Percentiles rank a stretch among this genome's conserved stretches.
These are phyloP conservation scores for Mrakiaceae sp. DNA, from an alignment of 1,284 basidiomycete genomes.

Conservation along the genomic window DNA sequence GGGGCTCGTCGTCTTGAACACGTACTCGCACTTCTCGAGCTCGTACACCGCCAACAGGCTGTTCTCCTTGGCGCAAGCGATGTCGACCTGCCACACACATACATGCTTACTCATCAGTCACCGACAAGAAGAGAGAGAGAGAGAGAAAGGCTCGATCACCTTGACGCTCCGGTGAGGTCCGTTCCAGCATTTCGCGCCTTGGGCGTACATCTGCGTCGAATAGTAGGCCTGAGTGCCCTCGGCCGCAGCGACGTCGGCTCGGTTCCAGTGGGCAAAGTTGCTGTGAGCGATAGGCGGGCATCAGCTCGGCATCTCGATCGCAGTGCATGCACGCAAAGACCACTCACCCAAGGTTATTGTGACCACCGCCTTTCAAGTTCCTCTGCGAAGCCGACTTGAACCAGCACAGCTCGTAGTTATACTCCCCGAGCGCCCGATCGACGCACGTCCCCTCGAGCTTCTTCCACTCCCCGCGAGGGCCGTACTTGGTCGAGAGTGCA, in stretches of 20 bases:
- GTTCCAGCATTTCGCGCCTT: slow-evolving; percentile 91
- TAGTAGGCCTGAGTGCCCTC: slow-evolving; percentile 64
- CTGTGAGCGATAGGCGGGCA: slow-evolving; percentile 35
- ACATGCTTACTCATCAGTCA: not conserved
- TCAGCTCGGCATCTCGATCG: not conserved
- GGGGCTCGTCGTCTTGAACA: slow-evolving; percentile 74
- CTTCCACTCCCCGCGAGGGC: slow-evolving; percentile 84
- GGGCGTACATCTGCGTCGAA: slow-evolving; percentile 64
- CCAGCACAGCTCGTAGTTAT: slow-evolving; percentile 93
- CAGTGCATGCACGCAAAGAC: no score
- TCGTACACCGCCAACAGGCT: slow-evolving; percentile 70
- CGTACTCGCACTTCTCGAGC: slow-evolving; percentile 95
- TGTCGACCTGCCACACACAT: slow-evolving; percentile 46
- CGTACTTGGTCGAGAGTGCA: slow-evolving; percentile 54
- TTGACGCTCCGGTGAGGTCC: slow-evolving; percentile 56
- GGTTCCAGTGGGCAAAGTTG: slow-evolving; percentile 64
- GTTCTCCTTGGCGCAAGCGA: slow-evolving; percentile 80
- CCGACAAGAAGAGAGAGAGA: slow-evolving; percentile 1
- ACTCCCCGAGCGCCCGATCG: slow-evolving; percentile 79
- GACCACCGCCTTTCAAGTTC: slow-evolving; percentile 65
- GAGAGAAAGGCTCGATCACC: slow-evolving; percentile 8
- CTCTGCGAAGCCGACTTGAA: slow-evolving; percentile 82
- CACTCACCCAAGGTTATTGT: slow-evolving; percentile 72
- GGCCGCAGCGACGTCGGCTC: slow-evolving; percentile 40
- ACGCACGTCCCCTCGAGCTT: slow-evolving; percentile 78